These are phyloP conservation scores for Nigrograna mackinnonii DNA, from an alignment of 2,329 filamentous ascomycete genomes.

Conservation along the genomic window DNA sequence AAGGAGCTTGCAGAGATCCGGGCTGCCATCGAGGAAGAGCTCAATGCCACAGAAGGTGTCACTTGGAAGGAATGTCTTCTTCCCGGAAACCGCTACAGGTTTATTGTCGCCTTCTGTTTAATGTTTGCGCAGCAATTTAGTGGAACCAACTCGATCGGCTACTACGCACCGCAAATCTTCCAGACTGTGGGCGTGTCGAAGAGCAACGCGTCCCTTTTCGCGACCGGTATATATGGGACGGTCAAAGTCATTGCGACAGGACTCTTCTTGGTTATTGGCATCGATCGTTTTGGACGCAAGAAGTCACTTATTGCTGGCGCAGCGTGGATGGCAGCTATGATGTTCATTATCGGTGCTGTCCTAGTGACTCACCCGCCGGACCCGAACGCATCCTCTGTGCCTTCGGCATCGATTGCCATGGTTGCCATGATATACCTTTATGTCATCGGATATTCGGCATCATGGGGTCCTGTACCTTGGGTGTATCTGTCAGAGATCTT, in stretches of 20 bases:
- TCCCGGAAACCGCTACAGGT: conserved; percentile 42
- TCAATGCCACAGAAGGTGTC: conserved; percentile 43
- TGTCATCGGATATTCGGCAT: conserved; percentile 72
- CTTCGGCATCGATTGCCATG: conserved; percentile 66
- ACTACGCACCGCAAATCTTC: conserved; percentile 35
- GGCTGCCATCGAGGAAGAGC: conserved; percentile 46
- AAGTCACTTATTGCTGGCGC: conserved; percentile 65
- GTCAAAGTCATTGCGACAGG: conserved; percentile 65
- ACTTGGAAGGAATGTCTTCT: conserved; percentile 46
- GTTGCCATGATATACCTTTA: conserved; percentile 73
- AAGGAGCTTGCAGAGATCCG: conserved; percentile 44
- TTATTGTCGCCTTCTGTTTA: conserved; percentile 38
- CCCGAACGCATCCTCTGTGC: conserved; percentile 24
- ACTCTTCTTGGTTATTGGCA: conserved; percentile 65
- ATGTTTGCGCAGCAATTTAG: conserved; percentile 48
- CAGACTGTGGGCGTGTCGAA: conserved; percentile 46
- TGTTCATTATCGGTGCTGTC: conserved; percentile 63
- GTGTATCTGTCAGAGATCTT: conserved; percentile 69
- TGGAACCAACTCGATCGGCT: conserved; percentile 42
- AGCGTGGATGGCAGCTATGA: conserved; percentile 69
- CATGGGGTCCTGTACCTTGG: conserved; percentile 74
- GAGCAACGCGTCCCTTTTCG: conserved; percentile 59
- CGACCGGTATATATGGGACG: conserved; percentile 71
- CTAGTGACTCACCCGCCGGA: conserved; percentile 36
- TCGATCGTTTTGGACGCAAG: conserved; percentile 66